A percentile compares a stretch with the other conserved stretches of the same genome.
Evolutionary conservation across 192 early-diverging fungal genomes (phyloP).

Genomic region (Coemansia sp.): DNA sequence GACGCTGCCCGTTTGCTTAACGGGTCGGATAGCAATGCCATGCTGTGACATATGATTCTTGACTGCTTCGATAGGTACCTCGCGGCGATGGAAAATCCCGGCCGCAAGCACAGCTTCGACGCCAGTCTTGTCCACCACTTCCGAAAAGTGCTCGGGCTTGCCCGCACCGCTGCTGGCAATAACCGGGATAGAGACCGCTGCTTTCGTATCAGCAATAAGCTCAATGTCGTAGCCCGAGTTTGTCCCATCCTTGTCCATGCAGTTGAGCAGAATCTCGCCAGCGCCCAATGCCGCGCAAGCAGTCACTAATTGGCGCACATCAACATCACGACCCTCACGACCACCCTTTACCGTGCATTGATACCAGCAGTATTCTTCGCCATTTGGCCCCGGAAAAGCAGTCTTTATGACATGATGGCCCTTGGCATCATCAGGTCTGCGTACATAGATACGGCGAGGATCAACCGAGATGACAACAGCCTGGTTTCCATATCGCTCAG

Average conservation of each 20-base stretch:
- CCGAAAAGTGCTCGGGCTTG: constrained; percentile 77
- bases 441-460: constrained; percentile 91
- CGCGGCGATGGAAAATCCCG: constrained; percentile 95
- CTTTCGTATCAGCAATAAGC: constrained; percentile 76
- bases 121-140: constrained; percentile 81
- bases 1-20: neutral
- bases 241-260: constrained; percentile 99
- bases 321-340: constrained; percentile 90
- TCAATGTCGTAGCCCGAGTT: constrained; percentile 95
- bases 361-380: constrained; percentile 97
- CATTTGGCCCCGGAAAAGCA: constrained; percentile 77
- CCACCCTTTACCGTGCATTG: constrained; percentile 99
- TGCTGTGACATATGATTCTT: constrained; percentile 67
- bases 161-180: constrained; percentile 97
- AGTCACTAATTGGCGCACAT: constrained; percentile 87
- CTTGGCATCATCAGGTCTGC: constrained; percentile 59
- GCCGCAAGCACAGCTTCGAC: constrained; percentile 97
- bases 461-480: constrained; percentile 99
- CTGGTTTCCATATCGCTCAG: constrained; percentile 91
- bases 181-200: constrained; percentile 87
- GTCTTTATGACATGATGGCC: constrained; percentile 79
- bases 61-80: constrained; percentile 86
- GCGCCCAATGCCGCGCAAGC: constrained; percentile 90
- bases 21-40: constrained; percentile 56
- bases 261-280: constrained; percentile 96